Evolutionary conservation across 192 early-diverging fungal species (phyloP).

Genomic region (Gonapodya prolifera): DNA sequence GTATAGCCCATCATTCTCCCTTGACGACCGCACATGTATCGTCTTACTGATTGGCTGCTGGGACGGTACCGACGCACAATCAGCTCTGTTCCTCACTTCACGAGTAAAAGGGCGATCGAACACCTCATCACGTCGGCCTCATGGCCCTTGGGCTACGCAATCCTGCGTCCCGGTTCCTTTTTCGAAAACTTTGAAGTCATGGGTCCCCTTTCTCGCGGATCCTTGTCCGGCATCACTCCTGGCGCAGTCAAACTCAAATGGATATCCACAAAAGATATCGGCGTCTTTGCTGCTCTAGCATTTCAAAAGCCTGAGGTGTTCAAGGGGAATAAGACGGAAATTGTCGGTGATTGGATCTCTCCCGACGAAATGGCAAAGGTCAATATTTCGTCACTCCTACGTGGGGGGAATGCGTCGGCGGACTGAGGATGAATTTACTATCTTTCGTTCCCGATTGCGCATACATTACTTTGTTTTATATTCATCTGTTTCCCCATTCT

Average conservation of each 20-base stretch:
- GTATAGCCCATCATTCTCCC: too few relatives aligned
- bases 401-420: not conserved
- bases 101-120: not conserved
- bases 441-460: too few relatives aligned
- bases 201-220: not conserved
- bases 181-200: not conserved
- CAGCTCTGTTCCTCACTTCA: not conserved
- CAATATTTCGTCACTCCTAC: not conserved
- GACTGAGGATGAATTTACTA: not conserved
- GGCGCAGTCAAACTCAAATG: not conserved
- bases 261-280: not conserved
- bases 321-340: not conserved
- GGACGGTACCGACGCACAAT: too few relatives aligned
- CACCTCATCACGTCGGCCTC: not conserved
- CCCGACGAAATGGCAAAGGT: not conserved
- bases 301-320: not conserved
- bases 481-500: too few relatives aligned
- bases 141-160: not conserved
- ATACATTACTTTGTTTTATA: too few relatives aligned
- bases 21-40: too few relatives aligned
- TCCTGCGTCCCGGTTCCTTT: not conserved
- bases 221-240: not conserved
- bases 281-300: not conserved
- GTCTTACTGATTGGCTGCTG: too few relatives aligned
- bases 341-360: not conserved